Conservation (phyloP, 768 basidiomycete genomes). For the Suillus occidentalis region DNA sequence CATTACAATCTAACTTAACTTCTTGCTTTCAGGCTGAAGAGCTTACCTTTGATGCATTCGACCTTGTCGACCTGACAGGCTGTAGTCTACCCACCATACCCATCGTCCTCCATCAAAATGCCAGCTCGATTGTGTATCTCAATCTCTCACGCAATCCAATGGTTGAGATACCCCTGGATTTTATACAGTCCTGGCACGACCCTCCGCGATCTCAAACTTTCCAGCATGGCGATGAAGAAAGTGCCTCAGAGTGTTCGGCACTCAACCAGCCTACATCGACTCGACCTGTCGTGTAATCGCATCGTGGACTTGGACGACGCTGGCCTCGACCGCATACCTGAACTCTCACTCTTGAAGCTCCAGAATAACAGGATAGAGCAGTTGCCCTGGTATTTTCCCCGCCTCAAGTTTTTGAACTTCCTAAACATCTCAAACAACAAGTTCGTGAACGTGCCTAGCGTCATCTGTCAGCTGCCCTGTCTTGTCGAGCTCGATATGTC, state of each 20-base stretch:
- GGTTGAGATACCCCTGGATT: constrained; percentile 95
- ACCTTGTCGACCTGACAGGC: constrained; percentile 79
- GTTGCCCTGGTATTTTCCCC: constrained; percentile 83
- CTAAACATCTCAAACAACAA: constrained; percentile 98
- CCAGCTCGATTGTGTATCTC: constrained; percentile 79
- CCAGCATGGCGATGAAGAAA: constrained; percentile 92
- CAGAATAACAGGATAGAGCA: constrained; percentile 92
- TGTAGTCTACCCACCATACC: constrained; percentile 86
- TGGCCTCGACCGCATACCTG: constrained; percentile 71
- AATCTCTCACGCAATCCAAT: constrained; percentile 93
- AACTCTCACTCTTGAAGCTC: constrained; percentile 65
- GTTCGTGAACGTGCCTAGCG: constrained; percentile 71
- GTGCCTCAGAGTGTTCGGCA: constrained; percentile 84
- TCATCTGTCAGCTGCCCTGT: constrained; percentile 69
- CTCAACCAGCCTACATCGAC: constrained; percentile 66
- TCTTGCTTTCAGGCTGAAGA: constrained; percentile 62
- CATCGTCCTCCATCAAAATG: constrained; percentile 79
- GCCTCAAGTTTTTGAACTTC: constrained; percentile 65
- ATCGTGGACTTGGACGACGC: constrained; percentile 89
- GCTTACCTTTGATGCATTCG: constrained; percentile 65
- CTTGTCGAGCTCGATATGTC: constrained; percentile 90
- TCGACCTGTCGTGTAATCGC: constrained; percentile 91
- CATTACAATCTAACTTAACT: neutral
- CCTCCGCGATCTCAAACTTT: constrained; percentile 82
- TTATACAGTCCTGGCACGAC: constrained; percentile 87